These are phyloP conservation scores for Chenopodium formosanum DNA, from an alignment of 148 eudicot genomes.

Conservation along the genomic window DNA sequence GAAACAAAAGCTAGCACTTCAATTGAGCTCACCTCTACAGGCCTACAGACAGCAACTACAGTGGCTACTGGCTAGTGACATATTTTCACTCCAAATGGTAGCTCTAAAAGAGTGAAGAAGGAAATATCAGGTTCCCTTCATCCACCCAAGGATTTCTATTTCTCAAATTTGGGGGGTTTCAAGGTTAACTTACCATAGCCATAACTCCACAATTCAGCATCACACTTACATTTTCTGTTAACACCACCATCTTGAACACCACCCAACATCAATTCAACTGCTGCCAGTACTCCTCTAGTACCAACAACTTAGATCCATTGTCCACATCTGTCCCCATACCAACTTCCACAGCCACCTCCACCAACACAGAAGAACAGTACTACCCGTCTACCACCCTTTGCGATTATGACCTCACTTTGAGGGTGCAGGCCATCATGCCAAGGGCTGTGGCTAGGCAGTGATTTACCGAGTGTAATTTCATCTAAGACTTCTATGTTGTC, in stretches of 20 bases:
- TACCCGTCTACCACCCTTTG: no score
- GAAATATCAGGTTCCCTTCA: background rate
- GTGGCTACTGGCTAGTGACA: no score
- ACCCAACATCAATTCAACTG: no score
- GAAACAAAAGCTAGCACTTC: background rate
- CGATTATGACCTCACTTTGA: no score
- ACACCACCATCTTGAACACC: no score
- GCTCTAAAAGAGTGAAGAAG: no score
- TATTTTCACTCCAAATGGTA: no score
- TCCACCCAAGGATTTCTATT: background rate
- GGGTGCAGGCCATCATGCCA: no score
- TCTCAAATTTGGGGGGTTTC: background rate
- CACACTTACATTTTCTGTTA: background rate
- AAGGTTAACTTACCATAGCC: background rate
- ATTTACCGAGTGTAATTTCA: no score
- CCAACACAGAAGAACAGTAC: no score
- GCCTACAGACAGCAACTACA: background rate
- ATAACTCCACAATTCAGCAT: background rate
- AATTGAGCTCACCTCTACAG: background rate
- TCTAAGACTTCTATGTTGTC: no score
- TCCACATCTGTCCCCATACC: background rate
- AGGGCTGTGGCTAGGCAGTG: no score
- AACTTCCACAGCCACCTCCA: background rate
- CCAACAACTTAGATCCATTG: background rate
- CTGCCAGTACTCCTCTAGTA: background rate